Base-by-base conservation (phyloP, 441 rosid species). In the Pelargonium citronellum region DNA sequence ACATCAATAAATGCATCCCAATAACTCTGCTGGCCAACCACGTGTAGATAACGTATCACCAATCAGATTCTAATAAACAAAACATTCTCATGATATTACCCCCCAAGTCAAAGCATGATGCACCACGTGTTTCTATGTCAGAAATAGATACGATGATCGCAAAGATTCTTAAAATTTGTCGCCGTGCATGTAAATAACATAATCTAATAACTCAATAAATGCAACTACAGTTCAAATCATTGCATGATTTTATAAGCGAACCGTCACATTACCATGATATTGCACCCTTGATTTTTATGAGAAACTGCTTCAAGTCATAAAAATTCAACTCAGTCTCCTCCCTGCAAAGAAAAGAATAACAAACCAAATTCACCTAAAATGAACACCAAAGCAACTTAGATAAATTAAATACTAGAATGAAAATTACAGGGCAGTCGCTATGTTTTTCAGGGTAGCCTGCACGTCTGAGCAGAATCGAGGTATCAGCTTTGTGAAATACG, bases 211-310 rank as follows among this genome's bases (percentile, higher is more conserved):
- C 37, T 65, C 8, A 37, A 65, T 15, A 39, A 64, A 66, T 1
- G 27, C 39, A 57, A 19, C 13, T 4, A 58, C 12, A 17, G 15
- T 30, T 65, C 68, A 6, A 34, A 41, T 49, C 41, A 3, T 34
- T 75, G 43, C 41, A 70, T 37, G 55, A 9, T 0, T 44, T 4
- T n/a, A 46, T 39, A 64, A 11, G 62, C 46, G 11, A 75, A 71
- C 58, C 1, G 43, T 9, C 24, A 67, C n/a, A 41, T 69, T 72
- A 72, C 79, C 76, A 72, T 27, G 76, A 46, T 5, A 75, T 27
- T 27, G 67, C 79, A 13, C 79, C 79, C 57, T 76, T 76, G 3
- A 76, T 47, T 19, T 72, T 76, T 43, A 72, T n/a, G 67, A 72
- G 68, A 1, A 68, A 22, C 20, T 69, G 70, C 19, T 64, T 73